These are phyloP conservation scores for Salix koriyanagi DNA, from an alignment of 345 rosid species.

Conservation along the genomic window DNA sequence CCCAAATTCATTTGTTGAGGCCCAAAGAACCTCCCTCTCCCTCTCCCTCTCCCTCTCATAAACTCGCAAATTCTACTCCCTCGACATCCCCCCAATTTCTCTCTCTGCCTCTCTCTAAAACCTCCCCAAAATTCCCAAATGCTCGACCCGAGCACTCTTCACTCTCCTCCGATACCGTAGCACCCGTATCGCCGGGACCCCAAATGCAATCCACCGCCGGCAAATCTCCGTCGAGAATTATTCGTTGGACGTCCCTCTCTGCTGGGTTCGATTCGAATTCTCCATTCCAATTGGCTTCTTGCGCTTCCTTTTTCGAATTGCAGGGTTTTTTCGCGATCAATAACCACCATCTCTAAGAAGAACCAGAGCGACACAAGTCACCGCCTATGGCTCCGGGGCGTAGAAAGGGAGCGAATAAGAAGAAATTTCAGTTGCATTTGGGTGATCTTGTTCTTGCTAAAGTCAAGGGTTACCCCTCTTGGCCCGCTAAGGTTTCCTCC, in stretches of 20 bases:
- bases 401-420: constrained; percentile 68
- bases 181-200: constrained; percentile 25
- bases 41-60: background rate
- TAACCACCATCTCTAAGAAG: background rate
- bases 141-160: constrained; percentile 7
- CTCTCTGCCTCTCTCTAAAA: background rate
- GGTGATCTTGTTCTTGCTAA: constrained; percentile 98
- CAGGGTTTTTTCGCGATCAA: background rate
- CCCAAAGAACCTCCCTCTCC: too few relatives aligned
- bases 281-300: constrained; percentile 5
- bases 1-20: background rate
- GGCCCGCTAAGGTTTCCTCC: constrained; percentile 89
- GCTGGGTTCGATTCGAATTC: background rate
- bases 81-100: constrained; percentile 4
- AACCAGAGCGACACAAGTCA: background rate
- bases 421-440: constrained; percentile 50
- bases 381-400: constrained; percentile 73
- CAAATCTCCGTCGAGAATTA: constrained; percentile 20
- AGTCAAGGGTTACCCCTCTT: constrained; percentile 91
- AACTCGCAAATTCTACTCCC: background rate
- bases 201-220: constrained; percentile 11
- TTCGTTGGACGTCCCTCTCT: background rate
- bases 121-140: background rate
- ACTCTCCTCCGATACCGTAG: constrained; percentile 15
- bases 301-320: background rate